phyloP scores from a whole-genome alignment of 495 filamentous ascomycete genomes.

The Beverwykella pulmonaria region DNA sequence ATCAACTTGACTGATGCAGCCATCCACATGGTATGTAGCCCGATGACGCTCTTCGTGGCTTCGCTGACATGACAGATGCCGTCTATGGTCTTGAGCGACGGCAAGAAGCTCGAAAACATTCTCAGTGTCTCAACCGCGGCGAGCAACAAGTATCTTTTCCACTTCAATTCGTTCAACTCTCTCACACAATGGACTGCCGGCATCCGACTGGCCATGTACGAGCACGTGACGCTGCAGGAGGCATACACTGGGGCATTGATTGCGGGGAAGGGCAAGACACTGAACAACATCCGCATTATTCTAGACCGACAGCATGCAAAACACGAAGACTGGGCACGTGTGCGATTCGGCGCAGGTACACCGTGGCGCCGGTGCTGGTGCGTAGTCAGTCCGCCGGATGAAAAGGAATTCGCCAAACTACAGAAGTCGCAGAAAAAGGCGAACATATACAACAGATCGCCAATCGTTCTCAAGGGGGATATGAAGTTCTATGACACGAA shows the following conservation, averaged over 20 bases:
- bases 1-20: conserved; percentile 97
- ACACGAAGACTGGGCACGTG: conserved; percentile 91
- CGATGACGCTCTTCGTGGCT: conserved; percentile 26
- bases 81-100: conserved; percentile 76
- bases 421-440: conserved; percentile 84
- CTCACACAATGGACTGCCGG: conserved; percentile 95
- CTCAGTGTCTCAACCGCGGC: conserved; percentile 94
- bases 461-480: conserved; percentile 73
- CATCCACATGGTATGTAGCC: conserved; percentile 78
- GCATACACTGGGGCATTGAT: conserved; percentile 95
- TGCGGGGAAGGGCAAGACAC: conserved; percentile 83
- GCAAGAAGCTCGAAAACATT: conserved; percentile 85
- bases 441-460: conserved; percentile 73
- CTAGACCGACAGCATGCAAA: conserved; percentile 76
- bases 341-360: conserved; percentile 93
- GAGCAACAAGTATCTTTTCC: conserved; percentile 89
- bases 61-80: conserved; percentile 58
- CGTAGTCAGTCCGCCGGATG: conserved; percentile 86
- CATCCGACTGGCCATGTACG: conserved; percentile 92
- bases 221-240: conserved; percentile 90
- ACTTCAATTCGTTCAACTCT: conserved; percentile 93
- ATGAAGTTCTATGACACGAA: conserved; percentile 91
- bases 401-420: conserved; percentile 83
- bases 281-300: conserved; percentile 86
- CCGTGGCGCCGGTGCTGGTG: conserved; percentile 98